phyloP scores from a whole-genome alignment of 441 rosid species.

The Euphorbia celastroides region DNA sequence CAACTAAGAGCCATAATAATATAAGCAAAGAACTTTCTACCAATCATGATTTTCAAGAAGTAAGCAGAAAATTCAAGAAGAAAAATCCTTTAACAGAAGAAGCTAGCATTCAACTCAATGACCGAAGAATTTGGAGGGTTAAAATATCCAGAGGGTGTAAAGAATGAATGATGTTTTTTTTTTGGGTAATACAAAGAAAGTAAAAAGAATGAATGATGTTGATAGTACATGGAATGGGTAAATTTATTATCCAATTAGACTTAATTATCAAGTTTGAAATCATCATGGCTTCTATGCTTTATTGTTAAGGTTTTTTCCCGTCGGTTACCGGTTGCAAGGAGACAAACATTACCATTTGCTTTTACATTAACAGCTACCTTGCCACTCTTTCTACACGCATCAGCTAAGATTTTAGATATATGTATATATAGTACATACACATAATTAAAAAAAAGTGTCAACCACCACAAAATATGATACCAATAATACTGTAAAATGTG shows the following conservation, averaged over 20 bases:
- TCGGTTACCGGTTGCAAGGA: background rate
- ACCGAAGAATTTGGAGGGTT: no score
- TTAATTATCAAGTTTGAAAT: no score
- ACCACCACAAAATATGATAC: no score
- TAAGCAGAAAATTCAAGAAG: background rate
- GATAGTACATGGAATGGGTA: no score
- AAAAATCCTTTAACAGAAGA: background rate
- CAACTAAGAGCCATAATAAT: constrained; percentile 38
- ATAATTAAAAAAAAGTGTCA: background rate
- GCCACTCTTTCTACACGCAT: background rate
- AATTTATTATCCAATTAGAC: no score
- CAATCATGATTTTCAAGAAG: constrained; percentile 22
- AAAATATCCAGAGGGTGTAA: no score
- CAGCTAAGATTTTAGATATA: background rate
- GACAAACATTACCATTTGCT: background rate
- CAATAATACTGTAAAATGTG: no score
- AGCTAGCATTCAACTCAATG: no score
- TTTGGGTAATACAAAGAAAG: no score
- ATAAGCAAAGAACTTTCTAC: constrained; percentile 28
- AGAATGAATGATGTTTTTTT: no score
- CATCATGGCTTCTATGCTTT: background rate
- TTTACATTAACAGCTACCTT: background rate
- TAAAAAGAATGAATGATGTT: no score
- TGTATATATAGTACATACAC: no score
- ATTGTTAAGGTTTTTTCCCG: background rate